phyloP scores from a whole-genome alignment of 257 asterid genomes.

The Thymus quinquecostatus region DNA sequence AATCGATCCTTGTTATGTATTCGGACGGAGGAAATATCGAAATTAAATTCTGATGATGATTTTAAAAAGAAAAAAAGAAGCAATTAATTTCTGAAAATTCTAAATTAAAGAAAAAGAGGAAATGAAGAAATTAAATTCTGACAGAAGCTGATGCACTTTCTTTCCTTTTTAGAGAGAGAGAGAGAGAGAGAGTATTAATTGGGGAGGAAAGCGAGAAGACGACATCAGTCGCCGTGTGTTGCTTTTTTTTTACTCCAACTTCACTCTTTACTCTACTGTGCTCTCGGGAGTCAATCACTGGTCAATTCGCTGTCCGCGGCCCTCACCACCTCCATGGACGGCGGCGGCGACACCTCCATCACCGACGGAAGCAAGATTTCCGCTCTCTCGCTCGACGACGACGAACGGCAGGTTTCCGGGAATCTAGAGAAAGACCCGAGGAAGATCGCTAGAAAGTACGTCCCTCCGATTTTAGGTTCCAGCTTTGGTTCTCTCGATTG shows the following conservation, averaged over 20 bases:
- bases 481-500: neutral
- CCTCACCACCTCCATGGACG: conserved; percentile 47
- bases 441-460: conserved; percentile 71
- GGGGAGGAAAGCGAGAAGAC: conserved; percentile 21
- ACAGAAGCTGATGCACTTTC: no score
- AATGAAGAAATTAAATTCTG: neutral
- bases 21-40: no score
- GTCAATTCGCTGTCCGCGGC: conserved; percentile 39
- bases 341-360: conserved; percentile 39
- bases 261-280: neutral
- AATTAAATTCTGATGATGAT: no score
- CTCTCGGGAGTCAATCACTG: conserved; percentile 37
- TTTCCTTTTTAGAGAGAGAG: no score
- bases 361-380: conserved; percentile 15
- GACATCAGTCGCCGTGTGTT: neutral
- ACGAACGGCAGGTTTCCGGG: conserved; percentile 32
- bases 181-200: neutral
- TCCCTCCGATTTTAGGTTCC: neutral
- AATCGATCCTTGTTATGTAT: no score
- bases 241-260: neutral
- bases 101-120: no score
- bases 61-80: no score
- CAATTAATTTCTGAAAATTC: no score
- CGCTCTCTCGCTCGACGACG: conserved; percentile 38
- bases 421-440: conserved; percentile 71